Evolutionary conservation across 1,284 basidiomycete genomes (phyloP).

Genomic region (Puccinia horiana): DNA sequence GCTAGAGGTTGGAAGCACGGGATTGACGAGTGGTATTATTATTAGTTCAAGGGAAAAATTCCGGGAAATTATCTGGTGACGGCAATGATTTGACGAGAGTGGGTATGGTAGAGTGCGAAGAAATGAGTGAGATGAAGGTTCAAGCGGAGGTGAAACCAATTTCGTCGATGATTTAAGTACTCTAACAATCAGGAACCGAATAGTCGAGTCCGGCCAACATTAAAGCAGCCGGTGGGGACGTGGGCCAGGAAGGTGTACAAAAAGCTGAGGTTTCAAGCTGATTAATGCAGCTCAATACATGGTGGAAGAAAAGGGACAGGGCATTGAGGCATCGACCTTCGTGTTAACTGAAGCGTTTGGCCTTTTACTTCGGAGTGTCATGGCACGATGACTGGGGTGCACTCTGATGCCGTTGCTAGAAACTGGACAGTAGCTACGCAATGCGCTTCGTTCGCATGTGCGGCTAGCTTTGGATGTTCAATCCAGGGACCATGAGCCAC

Average conservation of each 20-base stretch:
- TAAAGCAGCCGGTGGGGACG: not conserved
- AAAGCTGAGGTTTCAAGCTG: constrained; percentile 21
- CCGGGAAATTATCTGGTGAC: not conserved
- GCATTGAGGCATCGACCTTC: not conserved
- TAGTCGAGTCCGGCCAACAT: not conserved
- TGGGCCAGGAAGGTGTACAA: not conserved
- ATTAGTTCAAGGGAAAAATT: not conserved
- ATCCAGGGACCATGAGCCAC: not conserved
- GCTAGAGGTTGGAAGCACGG: not conserved
- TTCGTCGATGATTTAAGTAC: not conserved
- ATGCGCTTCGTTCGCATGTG: not conserved
- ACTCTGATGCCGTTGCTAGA: not conserved
- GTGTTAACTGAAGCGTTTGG: not conserved
- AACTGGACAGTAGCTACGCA: not conserved
- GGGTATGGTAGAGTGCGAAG: not conserved
- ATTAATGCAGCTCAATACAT: not conserved
- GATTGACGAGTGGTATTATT: not conserved
- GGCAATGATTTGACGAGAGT: not conserved
- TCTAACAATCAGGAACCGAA: not conserved
- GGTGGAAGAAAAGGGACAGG: not conserved
- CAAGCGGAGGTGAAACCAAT: not conserved
- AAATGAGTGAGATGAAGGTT: constrained; percentile 15
- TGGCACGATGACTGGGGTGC: constrained; percentile 12
- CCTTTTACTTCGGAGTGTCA: not conserved
- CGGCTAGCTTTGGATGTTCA: not conserved